Percentiles rank a stretch among this genome's conserved stretches.
Conservation (phyloP, 441 rosid species). For the Gossypium gossypioides region DNA sequence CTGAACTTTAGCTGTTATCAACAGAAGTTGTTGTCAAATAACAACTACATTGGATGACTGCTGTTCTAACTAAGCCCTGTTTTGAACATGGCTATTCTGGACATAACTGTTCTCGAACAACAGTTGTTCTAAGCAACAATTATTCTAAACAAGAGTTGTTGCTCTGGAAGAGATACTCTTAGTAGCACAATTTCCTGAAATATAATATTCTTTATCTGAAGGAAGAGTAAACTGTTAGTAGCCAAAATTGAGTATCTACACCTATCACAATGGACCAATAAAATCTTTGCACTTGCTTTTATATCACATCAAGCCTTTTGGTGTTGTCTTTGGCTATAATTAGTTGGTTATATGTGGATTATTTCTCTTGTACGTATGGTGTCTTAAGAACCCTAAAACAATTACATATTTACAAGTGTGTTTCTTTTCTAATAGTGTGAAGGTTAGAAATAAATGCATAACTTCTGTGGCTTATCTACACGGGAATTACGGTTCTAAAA, state of each 20-base stretch:
- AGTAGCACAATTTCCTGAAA: neutral
- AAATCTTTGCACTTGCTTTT: neutral
- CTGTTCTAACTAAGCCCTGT: neutral
- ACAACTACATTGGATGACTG: neutral
- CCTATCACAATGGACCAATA: neutral
- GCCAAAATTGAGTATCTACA: neutral
- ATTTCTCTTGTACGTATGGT: neutral
- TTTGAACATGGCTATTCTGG: neutral
- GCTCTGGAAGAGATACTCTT: neutral
- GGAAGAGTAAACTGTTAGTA: neutral
- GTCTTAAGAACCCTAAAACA: constrained; percentile 4
- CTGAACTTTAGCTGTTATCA: neutral
- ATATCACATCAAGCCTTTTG: neutral
- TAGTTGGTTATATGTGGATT: neutral
- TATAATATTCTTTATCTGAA: neutral
- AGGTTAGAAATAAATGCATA: neutral
- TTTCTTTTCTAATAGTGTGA: neutral
- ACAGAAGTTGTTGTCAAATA: neutral
- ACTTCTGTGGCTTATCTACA: neutral
- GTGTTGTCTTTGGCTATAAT: neutral
- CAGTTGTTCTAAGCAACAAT: neutral
- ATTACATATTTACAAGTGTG: neutral
- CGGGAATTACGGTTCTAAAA: neutral
- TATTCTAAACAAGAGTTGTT: neutral
- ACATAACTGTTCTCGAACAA: neutral